Percentiles rank a stretch among this genome's conserved stretches.
phyloP scores from a whole-genome alignment of 495 filamentous ascomycete genomes.

The Clavariopsis aquatica region DNA sequence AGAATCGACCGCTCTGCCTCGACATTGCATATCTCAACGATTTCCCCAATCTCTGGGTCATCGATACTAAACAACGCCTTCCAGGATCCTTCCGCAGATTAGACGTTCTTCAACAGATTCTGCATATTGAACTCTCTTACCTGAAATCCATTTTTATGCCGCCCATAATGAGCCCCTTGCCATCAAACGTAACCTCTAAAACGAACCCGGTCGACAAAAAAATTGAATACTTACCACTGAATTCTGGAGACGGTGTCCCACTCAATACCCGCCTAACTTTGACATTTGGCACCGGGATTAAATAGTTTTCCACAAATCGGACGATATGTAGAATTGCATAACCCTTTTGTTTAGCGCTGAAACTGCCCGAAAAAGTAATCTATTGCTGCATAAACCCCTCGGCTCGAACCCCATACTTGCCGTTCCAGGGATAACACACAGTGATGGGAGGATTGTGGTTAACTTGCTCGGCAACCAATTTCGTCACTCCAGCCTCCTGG shows the following conservation, averaged over 20 bases:
- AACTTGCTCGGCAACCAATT: slow-evolving; percentile 41
- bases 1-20: neutral
- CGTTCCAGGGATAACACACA: slow-evolving; percentile 43
- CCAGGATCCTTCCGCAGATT: slow-evolving; percentile 19
- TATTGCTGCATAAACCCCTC: slow-evolving; percentile 43
- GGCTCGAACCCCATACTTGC: slow-evolving; percentile 35
- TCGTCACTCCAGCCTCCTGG: slow-evolving; percentile 25
- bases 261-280: slow-evolving; percentile 49
- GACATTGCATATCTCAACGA: slow-evolving; percentile 15
- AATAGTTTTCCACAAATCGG: slow-evolving; percentile 52
- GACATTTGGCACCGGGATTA: slow-evolving; percentile 52
- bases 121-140: slow-evolving; percentile 8
- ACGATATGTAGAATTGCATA: slow-evolving; percentile 49
- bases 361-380: slow-evolving; percentile 40
- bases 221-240: slow-evolving; percentile 20
- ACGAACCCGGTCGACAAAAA: slow-evolving; percentile 9
- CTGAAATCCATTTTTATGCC: slow-evolving; percentile 20
- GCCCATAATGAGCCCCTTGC: slow-evolving; percentile 14
- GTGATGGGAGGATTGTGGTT: slow-evolving; percentile 40
- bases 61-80: slow-evolving; percentile 10
- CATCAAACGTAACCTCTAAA: slow-evolving; percentile 24
- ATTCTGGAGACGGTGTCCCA: slow-evolving; percentile 42
- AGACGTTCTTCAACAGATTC: slow-evolving; percentile 6
- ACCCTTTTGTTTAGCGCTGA: slow-evolving; percentile 43
- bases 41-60: slow-evolving; percentile 13